Conservation (phyloP, 192 early-diverging fungal genomes). For the Radiomyces spectabilis region DNA sequence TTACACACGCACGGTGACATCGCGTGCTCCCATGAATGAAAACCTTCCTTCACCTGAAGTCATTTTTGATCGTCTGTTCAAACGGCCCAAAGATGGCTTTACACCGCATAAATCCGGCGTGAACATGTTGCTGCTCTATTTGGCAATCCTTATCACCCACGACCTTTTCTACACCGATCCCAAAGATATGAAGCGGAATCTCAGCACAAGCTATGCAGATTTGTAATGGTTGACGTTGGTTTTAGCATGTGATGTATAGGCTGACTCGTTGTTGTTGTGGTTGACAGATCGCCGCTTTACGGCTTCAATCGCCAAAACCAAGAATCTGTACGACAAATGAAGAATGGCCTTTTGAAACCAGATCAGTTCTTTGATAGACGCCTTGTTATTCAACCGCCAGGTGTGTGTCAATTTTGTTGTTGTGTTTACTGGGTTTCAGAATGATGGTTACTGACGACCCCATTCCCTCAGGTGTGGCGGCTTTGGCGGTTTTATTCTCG, state of each 20-base stretch:
- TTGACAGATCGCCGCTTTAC: constrained; percentile 23
- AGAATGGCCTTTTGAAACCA: constrained; percentile 9
- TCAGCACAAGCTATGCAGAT: constrained; percentile 36
- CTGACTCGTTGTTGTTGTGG: background rate
- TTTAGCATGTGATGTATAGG: background rate
- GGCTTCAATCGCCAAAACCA: constrained; percentile 26
- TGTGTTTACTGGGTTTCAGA: background rate
- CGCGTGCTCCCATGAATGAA: background rate
- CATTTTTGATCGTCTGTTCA: constrained; percentile 8
- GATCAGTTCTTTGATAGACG: constrained; percentile 16
- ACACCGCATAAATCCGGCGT: constrained; percentile 22
- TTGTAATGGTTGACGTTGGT: background rate
- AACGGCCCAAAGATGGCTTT: constrained; percentile 8
- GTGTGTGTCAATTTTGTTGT: background rate
- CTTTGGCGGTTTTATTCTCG: constrained; percentile 35
- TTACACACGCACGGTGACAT: constrained; percentile 9
- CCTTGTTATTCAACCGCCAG: constrained; percentile 11
- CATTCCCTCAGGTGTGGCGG: constrained; percentile 13
- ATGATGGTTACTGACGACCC: background rate
- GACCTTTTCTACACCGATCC: constrained; percentile 35
- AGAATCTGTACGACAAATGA: constrained; percentile 9
- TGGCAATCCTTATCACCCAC: constrained; percentile 38
- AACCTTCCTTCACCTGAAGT: constrained; percentile 4
- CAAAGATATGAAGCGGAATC: constrained; percentile 24
- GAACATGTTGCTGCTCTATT: constrained; percentile 30